Evolutionary conservation across 2,329 filamentous ascomycete genomes (phyloP), one percentile per base, ranked within the genome.

Genomic region (Stemphylium beticola): DNA sequence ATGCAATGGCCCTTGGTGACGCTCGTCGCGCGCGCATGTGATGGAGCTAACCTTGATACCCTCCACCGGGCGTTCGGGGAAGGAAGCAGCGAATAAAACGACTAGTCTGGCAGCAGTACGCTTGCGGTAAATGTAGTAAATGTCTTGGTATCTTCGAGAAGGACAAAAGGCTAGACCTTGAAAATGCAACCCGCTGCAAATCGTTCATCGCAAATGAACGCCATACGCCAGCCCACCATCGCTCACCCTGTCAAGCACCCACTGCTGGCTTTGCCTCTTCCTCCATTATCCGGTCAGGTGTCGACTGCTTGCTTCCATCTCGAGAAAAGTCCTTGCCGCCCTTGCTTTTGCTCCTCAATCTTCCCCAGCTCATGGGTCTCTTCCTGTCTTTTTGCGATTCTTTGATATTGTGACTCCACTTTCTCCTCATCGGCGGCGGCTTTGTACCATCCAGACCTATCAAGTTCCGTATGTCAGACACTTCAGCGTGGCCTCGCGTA

Each of bases 401-500:
- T 57, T 69, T 72, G 48, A 75, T 61, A 0, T 66, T 59, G 32
- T 73, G 71, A 40, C 69, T 74, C 73, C 72, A 74, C 38, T 66
- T 57, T 62, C 73, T 71, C 44, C 71, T 44, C 47, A 69, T 45
- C 6, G 70, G 68, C 7, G 70, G 68, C 33, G 67, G 65, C 42
- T 65, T 65, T 20, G 52, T 56, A 6, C 50, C 67, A 37, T 73
- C 67, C 17, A 76, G 47, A 0, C 87, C 87, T 40, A 92, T 72
- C 11, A 90, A 74, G 63, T 83, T 79, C 76, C 85, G 84, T 50
- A 92, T 66, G 71, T 87, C 87, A 0, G 82, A 81, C 1, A 93
- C 79, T 78, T 92, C 90, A 1, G 84, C 83, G 69, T 96, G 91
- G 62, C 93, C 91, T 43, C 91, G 79, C 11, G 90, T 93, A 53